Conservation (phyloP, 768 basidiomycete species). For the Boletus pseudo-olivaceus region DNA sequence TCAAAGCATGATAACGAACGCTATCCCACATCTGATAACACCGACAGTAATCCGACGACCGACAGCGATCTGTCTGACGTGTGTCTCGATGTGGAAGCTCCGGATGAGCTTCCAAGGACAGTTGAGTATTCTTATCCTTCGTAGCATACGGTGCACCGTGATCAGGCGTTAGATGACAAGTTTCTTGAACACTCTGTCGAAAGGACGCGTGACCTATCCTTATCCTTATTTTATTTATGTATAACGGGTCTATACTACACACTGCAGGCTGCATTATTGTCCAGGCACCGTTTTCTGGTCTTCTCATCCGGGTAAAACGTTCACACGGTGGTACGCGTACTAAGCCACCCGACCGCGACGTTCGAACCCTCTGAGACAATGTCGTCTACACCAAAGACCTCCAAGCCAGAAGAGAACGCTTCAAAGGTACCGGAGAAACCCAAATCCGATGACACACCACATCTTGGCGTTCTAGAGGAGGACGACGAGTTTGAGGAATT, state of each 20-base stretch:
- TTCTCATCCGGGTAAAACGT: neutral
- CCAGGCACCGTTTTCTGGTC: neutral
- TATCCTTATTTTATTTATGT: conserved; percentile 37
- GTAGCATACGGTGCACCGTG: conserved; percentile 12
- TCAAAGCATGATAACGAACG: conserved; percentile 12
- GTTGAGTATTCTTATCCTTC: conserved; percentile 6
- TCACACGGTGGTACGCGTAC: conserved; percentile 26
- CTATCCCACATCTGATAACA: conserved; percentile 26
- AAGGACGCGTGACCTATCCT: conserved; percentile 25
- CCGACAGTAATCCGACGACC: conserved; percentile 8
- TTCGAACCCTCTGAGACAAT: conserved; percentile 20
- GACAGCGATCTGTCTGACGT: conserved; percentile 29
- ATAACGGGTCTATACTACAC: conserved; percentile 7
- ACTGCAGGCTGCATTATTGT: neutral
- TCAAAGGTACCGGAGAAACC: conserved; percentile 36
- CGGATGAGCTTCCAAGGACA: conserved; percentile 26
- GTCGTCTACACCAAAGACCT: conserved; percentile 45
- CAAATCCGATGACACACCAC: conserved; percentile 47
- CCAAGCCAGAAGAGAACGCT: conserved; percentile 38
- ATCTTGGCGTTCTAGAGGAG: conserved; percentile 90
- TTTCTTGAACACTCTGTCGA: conserved; percentile 5
- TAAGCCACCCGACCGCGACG: neutral
- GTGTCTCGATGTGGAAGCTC: conserved; percentile 19
- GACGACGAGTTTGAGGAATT: conserved; percentile 99
- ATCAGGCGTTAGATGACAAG: conserved; percentile 7